These are phyloP conservation scores for Delitschia confertaspora DNA, from an alignment of 495 filamentous ascomycete species.

Conservation along the genomic window DNA sequence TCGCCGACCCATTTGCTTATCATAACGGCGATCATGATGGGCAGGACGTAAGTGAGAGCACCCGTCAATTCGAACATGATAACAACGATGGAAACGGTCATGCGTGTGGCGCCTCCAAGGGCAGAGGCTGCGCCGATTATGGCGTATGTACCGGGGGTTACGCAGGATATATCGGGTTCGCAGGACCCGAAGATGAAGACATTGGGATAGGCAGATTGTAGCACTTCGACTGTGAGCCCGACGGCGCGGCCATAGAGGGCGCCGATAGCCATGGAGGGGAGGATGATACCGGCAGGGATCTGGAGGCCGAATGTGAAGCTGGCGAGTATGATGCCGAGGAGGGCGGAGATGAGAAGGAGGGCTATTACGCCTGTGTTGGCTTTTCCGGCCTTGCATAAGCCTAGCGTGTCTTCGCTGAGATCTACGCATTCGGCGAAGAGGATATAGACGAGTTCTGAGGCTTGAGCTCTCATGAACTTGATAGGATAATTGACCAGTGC, in stretches of 20 bases:
- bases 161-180: slow-evolving; percentile 79
- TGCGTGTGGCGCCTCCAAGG: slow-evolving; percentile 90
- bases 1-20: slow-evolving; percentile 97
- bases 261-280: slow-evolving; percentile 95
- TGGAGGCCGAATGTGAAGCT: slow-evolving; percentile 92
- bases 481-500: slow-evolving; percentile 91
- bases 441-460: slow-evolving; percentile 82
- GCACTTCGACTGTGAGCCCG: slow-evolving; percentile 80
- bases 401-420: slow-evolving; percentile 69
- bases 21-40: slow-evolving; percentile 99
- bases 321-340: slow-evolving; percentile 77
- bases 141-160: slow-evolving; percentile 90
- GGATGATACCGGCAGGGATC: slow-evolving; percentile 90
- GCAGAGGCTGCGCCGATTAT: slow-evolving; percentile 96
- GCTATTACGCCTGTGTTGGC: slow-evolving; percentile 64
- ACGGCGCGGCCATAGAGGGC: slow-evolving; percentile 86
- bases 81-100: slow-evolving; percentile 94
- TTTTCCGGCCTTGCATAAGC: slow-evolving; percentile 72
- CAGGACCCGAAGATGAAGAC: slow-evolving; percentile 73
- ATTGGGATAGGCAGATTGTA: slow-evolving; percentile 68
- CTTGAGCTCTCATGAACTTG: slow-evolving; percentile 80
- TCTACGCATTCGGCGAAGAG: slow-evolving; percentile 85
- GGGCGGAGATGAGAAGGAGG: slow-evolving; percentile 67
- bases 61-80: slow-evolving; percentile 99
- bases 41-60: slow-evolving; percentile 89